Evolutionary conservation across 2,329 filamentous ascomycete genomes (phyloP).

Genomic region (Aspergillus texensis): DNA sequence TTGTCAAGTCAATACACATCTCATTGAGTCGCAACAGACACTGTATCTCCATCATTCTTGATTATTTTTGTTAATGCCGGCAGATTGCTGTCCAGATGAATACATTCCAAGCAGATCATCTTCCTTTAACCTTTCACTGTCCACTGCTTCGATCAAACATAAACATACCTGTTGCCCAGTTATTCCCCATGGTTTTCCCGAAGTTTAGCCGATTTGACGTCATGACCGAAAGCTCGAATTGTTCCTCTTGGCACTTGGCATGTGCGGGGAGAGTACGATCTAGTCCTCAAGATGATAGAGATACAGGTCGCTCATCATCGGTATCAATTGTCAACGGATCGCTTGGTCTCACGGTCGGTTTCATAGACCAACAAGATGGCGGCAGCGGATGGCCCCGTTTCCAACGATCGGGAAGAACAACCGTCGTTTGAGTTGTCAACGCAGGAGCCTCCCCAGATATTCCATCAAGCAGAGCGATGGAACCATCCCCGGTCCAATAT

Average conservation of each 20-base stretch:
- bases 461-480: not conserved
- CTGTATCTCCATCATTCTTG: not conserved
- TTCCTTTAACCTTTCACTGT: not conserved
- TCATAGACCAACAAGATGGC: not conserved
- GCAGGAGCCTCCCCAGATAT: not conserved
- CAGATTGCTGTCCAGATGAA: not conserved
- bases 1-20: not conserved
- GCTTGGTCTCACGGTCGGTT: not conserved
- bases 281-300: not conserved
- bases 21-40: not conserved
- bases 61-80: not conserved
- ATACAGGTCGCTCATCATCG: not conserved
- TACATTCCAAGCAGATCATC: not conserved
- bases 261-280: not conserved
- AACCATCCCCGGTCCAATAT: constrained; percentile 6
- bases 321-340: not conserved
- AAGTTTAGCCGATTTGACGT: not conserved
- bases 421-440: not conserved
- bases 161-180: not conserved
- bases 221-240: not conserved
- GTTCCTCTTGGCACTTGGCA: not conserved
- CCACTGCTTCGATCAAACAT: not conserved
- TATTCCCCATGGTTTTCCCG: not conserved
- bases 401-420: not conserved
- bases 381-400: too few species aligned